Evolutionary conservation across 306 rosid genomes (phyloP), one percentile per base, ranked within the genome.

Genomic region (Styphnolobium japonicum): DNA sequence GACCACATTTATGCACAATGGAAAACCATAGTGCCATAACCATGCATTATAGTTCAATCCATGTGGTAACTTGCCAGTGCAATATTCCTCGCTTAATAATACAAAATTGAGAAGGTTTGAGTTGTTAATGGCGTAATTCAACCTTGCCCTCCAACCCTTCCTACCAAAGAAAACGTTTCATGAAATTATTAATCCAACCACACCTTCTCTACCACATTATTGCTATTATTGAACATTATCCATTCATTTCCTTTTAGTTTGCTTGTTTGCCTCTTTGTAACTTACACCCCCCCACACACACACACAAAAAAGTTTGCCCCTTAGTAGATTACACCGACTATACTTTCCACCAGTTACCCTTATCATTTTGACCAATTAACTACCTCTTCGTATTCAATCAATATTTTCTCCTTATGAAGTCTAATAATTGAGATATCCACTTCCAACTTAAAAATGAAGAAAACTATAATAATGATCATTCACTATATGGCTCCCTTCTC

Each of bases 141-240:
- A 85, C 63, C 22, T 55, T 71, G 40, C 60, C 71, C 39, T 34
- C 67, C 62, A 69, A 80, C 12, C 73, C 64, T 76, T 76, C 73
- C 63, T 36, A 71, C 72, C 77, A 21, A 71, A 65, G 78, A 73
- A 61, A 80, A 70, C 10, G 29, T 5, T 45, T 14, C 62, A 58
- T 45, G 14, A 37, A 80, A 64, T 55, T 61, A 62, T 37, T 61
- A 37, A 69, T 18, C 46, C 10, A 69, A 60, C 37, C 37, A 23
- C 55, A 36, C 70, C 65, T 16, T 75, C 51, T 25, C 14, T 22
- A 4, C 16, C 45, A 15, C 27, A 16, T 15, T 33, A 36, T 25
- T 58, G 65, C 8, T 58, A 25, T 25, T 25, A 23, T 12, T 27
- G 37, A 58, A 25, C 22, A 33, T 15, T 23, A 29, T 6, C 12